A percentile compares a stretch with the other conserved stretches of the same genome.
Evolutionary conservation across 495 filamentous ascomycete genomes (phyloP).

Genomic region (Aspergillus bertholletiae): DNA sequence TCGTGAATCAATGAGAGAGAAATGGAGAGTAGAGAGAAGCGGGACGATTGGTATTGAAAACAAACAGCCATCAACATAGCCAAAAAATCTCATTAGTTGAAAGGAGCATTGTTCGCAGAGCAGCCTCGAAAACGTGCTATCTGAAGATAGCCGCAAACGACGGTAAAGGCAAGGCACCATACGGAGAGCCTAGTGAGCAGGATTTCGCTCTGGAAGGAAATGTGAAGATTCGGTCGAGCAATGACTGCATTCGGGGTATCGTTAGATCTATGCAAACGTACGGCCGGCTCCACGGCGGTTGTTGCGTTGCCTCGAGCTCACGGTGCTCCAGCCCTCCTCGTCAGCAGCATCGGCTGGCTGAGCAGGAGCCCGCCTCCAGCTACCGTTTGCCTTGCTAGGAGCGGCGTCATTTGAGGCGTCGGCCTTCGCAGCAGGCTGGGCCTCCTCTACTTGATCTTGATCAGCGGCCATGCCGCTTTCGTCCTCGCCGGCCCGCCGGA

Average conservation of each 20-base stretch:
- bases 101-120: neutral
- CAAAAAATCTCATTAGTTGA: constrained; percentile 20
- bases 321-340: constrained; percentile 78
- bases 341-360: constrained; percentile 41
- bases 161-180: constrained; percentile 12
- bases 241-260: constrained; percentile 37
- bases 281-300: constrained; percentile 49
- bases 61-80: constrained; percentile 24
- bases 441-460: constrained; percentile 26
- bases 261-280: constrained; percentile 45
- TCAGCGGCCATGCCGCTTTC: constrained; percentile 38
- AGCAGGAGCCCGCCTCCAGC: constrained; percentile 29
- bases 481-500: constrained; percentile 48
- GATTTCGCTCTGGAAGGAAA: constrained; percentile 2
- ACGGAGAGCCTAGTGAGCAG: constrained; percentile 7
- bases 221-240: constrained; percentile 17
- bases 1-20: constrained; percentile 5
- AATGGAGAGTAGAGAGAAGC: constrained; percentile 13
- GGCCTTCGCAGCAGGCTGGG: constrained; percentile 19
- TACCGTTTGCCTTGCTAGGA: constrained; percentile 36
- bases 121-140: neutral
- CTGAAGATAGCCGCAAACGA: constrained; percentile 3
- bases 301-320: constrained; percentile 53
- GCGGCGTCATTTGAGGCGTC: constrained; percentile 42
- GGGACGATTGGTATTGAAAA: constrained; percentile 25